A percentile compares a stretch with the other conserved stretches of the same genome.
Evolutionary conservation across 2,329 filamentous ascomycete genomes (phyloP).

Genomic region (Monosporascus sp.): DNA sequence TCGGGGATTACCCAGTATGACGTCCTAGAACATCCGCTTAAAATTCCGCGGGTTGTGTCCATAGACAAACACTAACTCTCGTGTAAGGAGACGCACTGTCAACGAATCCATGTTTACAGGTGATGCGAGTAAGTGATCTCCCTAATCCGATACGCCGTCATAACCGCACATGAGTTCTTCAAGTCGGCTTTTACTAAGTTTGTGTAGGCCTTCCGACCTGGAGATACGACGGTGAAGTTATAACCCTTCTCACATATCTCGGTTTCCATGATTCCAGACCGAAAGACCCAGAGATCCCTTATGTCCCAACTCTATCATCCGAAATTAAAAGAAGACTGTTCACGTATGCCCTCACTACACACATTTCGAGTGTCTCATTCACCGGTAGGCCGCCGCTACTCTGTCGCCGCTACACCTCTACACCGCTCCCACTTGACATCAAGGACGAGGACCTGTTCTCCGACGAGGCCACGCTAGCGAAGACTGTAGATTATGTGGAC

Average conservation of each 20-base stretch:
- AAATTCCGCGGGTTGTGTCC: no score
- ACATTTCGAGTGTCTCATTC: slow-evolving; percentile 35
- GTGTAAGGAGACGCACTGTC: slow-evolving; percentile 7
- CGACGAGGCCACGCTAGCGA: slow-evolving; percentile 20
- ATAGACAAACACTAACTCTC: not conserved
- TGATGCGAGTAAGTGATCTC: slow-evolving; percentile 19
- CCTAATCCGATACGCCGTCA: not conserved
- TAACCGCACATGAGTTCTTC: slow-evolving; percentile 3
- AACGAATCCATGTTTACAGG: slow-evolving; percentile 17
- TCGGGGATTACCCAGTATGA: no score
- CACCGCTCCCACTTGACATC: slow-evolving; percentile 35
- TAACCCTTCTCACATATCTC: slow-evolving; percentile 37
- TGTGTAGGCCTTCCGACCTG: slow-evolving; percentile 20
- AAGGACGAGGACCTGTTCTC: slow-evolving; percentile 30
- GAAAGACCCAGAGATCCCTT: slow-evolving; percentile 21
- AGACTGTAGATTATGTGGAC: slow-evolving; percentile 25
- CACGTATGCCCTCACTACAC: slow-evolving; percentile 26
- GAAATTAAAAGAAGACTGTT: slow-evolving; percentile 28
- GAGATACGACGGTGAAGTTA: slow-evolving; percentile 19
- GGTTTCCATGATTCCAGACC: slow-evolving; percentile 40
- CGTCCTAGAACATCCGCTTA: no score
- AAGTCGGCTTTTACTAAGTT: slow-evolving; percentile 4
- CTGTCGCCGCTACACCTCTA: slow-evolving; percentile 30
- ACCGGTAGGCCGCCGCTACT: slow-evolving; percentile 37
- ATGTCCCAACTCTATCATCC: slow-evolving; percentile 13